Conservation (phyloP, 2,329 filamentous ascomycete genomes). For the Fusarium clavum region DNA sequence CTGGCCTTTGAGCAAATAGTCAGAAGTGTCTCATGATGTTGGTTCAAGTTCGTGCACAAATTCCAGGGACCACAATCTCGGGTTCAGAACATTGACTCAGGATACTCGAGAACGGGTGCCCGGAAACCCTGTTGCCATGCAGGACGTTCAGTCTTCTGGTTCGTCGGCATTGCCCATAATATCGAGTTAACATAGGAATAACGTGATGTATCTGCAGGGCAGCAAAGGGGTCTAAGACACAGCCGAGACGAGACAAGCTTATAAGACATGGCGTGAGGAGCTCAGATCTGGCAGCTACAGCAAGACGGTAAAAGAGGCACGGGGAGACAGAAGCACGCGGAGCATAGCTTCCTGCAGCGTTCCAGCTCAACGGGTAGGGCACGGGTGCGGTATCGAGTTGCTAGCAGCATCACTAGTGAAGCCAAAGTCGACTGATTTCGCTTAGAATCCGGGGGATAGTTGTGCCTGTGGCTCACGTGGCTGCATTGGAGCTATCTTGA, state of each 20-base stretch:
- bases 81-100: constrained; percentile 7
- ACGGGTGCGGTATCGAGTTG: background rate
- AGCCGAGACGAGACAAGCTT: constrained; percentile 13
- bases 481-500: constrained; percentile 30
- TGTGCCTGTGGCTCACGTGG: constrained; percentile 30
- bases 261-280: background rate
- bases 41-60: constrained; percentile 4
- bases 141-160: background rate
- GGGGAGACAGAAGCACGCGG: constrained; percentile 2
- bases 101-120: constrained; percentile 13
- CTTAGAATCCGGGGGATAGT: background rate
- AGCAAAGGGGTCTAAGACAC: constrained; percentile 23
- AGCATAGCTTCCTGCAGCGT: constrained; percentile 30
- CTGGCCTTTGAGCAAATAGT: background rate
- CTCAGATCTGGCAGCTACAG: background rate
- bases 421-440: constrained; percentile 2
- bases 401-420: background rate
- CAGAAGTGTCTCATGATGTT: constrained; percentile 11
- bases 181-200: constrained; percentile 3
- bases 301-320: background rate
- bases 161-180: background rate
- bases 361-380: constrained; percentile 17
- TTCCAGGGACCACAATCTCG: constrained; percentile 3
- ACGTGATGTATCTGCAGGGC: constrained; percentile 26
- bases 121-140: constrained; percentile 18